Percentiles rank a stretch among this genome's conserved stretches.
Conservation (phyloP, 257 asterid genomes). For the Capsicum pubescens region DNA sequence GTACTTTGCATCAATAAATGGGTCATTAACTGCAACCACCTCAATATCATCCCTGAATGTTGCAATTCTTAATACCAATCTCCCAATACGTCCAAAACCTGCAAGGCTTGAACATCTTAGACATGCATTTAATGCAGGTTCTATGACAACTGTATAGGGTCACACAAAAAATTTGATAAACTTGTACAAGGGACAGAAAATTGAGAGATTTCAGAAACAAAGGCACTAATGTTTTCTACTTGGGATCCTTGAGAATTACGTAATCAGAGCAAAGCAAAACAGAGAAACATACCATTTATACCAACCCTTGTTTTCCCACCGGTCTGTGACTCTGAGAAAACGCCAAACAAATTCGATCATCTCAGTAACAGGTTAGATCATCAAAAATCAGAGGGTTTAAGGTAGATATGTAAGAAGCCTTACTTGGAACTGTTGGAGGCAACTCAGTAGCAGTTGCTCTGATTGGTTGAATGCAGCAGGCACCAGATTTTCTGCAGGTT, state of each 20-base stretch:
- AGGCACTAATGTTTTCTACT: neutral
- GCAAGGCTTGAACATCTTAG: slow-evolving; percentile 32
- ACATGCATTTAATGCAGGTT: neutral
- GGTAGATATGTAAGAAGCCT: neutral
- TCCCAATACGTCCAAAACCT: slow-evolving; percentile 99
- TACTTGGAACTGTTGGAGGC: slow-evolving; percentile 27
- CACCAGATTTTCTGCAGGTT: slow-evolving; percentile 27
- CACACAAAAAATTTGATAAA: neutral
- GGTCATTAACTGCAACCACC: slow-evolving; percentile 97
- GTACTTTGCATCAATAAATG: slow-evolving; percentile 92
- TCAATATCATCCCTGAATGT: slow-evolving; percentile 92
- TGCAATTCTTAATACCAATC: slow-evolving; percentile 87
- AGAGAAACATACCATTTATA: slow-evolving; percentile 8
- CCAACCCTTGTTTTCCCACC: slow-evolving; percentile 25
- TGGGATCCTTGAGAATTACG: neutral
- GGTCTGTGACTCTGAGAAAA: slow-evolving; percentile 10
- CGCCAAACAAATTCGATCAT: slow-evolving; percentile 13
- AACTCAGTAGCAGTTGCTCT: slow-evolving; percentile 27
- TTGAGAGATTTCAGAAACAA: neutral
- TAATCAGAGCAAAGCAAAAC: neutral
- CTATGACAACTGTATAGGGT: neutral
- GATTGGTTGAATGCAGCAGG: slow-evolving; percentile 3
- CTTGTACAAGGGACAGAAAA: slow-evolving; percentile 9
- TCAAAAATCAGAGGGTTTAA: neutral
- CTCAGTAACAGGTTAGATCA: neutral